Percentiles rank a stretch among this genome's conserved stretches.
Evolutionary conservation across 2,329 filamentous ascomycete genomes (phyloP).

Genomic region (Hortaea werneckii): DNA sequence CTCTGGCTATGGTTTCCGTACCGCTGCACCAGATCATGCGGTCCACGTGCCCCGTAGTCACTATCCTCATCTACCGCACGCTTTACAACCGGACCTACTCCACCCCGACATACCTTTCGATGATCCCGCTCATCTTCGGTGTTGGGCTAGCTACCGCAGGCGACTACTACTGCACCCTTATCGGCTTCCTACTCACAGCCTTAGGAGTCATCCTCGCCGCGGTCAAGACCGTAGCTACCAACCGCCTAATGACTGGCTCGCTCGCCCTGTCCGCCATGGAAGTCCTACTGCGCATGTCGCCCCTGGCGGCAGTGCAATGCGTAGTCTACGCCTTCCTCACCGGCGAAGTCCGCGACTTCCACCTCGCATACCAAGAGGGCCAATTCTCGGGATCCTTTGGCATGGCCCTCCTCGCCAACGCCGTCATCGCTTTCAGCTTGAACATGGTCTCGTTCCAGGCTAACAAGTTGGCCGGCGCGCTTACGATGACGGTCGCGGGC

Average conservation of each 20-base stretch:
- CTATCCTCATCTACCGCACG: constrained; percentile 49
- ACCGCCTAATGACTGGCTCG: constrained; percentile 53
- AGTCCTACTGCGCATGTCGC: constrained; percentile 52
- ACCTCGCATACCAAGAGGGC: constrained; percentile 11
- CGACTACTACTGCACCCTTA: constrained; percentile 51
- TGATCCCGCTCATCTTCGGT: constrained; percentile 49
- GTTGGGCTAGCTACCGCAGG: constrained; percentile 51
- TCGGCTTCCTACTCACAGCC: constrained; percentile 34
- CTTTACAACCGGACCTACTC: constrained; percentile 47
- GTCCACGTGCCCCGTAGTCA: constrained; percentile 51
- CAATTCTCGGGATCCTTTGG: constrained; percentile 14
- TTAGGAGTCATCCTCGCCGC: constrained; percentile 27
- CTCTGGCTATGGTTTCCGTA: constrained; percentile 47
- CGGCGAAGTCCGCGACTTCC: constrained; percentile 36
- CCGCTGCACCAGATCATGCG: constrained; percentile 56
- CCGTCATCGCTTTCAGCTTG: constrained; percentile 24
- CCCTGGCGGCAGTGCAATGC: constrained; percentile 49
- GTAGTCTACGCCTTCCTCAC: constrained; percentile 42
- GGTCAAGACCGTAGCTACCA: constrained; percentile 52
- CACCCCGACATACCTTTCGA: constrained; percentile 47
- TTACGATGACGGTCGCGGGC: constrained; percentile 28
- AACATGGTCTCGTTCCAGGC: constrained; percentile 30
- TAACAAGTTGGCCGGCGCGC: constrained; percentile 29
- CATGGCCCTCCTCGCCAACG: constrained; percentile 23
- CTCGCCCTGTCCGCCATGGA: constrained; percentile 50